Evolutionary conservation across 164 flowering plant species (phyloP), one percentile per base, ranked within the genome.

Genomic region (Platanus orientalis): DNA sequence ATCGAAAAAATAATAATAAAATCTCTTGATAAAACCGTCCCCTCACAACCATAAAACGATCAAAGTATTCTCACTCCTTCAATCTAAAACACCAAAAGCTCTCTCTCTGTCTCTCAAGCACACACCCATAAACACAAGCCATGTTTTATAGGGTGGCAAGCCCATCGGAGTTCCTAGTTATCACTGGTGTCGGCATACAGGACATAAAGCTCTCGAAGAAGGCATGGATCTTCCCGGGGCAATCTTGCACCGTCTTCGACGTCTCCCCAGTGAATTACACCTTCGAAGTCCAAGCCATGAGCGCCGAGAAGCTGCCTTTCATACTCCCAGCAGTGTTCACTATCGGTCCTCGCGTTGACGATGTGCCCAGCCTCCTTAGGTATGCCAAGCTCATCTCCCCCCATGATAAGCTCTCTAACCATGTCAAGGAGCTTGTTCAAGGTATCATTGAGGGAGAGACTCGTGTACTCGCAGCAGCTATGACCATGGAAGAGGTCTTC

Each of bases 401-500:
- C 11, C 76, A 74, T 25, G 74, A 74, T 67, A 72, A 70, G 64
- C 55, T 45, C 29, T 74, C 78, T 3, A 52, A 64, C 69, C 73
- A 79, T 36, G 76, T 76, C 3, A 63, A 66, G 12, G 80, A 79
- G 24, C 80, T 76, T 19, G 80, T 79, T 12, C 72, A 76, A 34
- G 82, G 82, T 0, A 52, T 79, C 39, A 76, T 79, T 27, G 78
- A 79, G 52, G 82, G 82, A 0, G 82, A 79, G 60, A 76, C 82
- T 6, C 67, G 82, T 14, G 78, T 79, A 3, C 71, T 79, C 24
- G 82, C 82, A 1, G 82, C 80, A 11, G 71, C 78, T 2, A 79
- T 79, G 82, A n/a, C n/a, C n/a, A n/a, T n/a, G n/a, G n/a, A n/a
- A n/a, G n/a, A n/a, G n/a, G n/a, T n/a, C n/a, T n/a, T 69, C 40